Base-by-base conservation (phyloP, 2,329 filamentous ascomycete genomes). In the Neurospora sp. region DNA sequence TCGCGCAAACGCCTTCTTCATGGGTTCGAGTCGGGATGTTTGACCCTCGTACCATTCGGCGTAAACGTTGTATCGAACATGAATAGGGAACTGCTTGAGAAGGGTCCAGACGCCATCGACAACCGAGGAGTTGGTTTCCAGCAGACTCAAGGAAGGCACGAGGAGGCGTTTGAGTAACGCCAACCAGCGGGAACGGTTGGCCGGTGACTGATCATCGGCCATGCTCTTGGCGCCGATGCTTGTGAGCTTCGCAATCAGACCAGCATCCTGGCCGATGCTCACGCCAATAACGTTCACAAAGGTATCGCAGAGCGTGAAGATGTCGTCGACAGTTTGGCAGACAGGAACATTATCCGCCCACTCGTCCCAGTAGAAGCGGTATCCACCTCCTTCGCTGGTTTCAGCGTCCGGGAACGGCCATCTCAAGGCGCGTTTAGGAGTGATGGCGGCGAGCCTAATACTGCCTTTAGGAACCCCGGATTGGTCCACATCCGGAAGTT, bases 291-390 rank as follows among this genome's bases (percentile, higher is more conserved):
- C 82, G 73, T 96, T 96, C 66, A 97, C 83, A 28, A 99, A 86
- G 1, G 93, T 94, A 70, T 89, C 87, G 79, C 93, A 96, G 0
- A 97, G 86, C 2, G 90, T 89, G 79, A 98, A 96, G 15, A 99
- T 86, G 77, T 99, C 96, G 72, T 97, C 93, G 6, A 97, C 88
- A 1, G 85, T 91, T 78, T 97, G 94, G 77, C 96, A 99, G 23
- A 97, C 82, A 0, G 96, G 96, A 66, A 99, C 86, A 73, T 96
- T 97, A 79, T 98, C 95, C 2, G 89, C 86, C 96, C 96, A 99
- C 75, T 98, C 96, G 71, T 97, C 93, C 89, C 96, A 97, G 79
- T 99, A 99, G 78, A 96, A 98, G 40, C 91, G 88, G 78, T 97
- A 98, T 68, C 91, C 87, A n/a, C 86, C 85, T 23, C 90, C 89